Base-by-base conservation (phyloP, 2,329 filamentous ascomycete species). In the Capronia americana region DNA sequence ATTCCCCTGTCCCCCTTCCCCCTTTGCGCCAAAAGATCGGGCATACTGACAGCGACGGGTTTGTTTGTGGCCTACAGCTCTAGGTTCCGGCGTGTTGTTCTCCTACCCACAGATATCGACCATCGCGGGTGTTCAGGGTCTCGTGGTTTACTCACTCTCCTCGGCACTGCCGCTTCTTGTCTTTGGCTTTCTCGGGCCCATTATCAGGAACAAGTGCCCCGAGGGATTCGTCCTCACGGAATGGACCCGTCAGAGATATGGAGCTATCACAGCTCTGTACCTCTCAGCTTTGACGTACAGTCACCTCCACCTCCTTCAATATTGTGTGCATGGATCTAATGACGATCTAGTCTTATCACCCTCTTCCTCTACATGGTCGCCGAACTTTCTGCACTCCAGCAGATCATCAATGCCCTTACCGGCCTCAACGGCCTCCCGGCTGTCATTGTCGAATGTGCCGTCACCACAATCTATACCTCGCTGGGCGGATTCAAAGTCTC, bases 361-460 rank as follows among this genome's bases (percentile, higher is more conserved):
- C 84, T 95, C 73, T 95, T 94, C 77, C 78, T 95, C 59, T 95
- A 94, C 83, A 94, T 95, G 91, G 88, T 94, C 28, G 87, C 91
- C 23, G 92, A 95, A 80, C 84, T 95, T 51, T 93, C 91, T 8
- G 90, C 91, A 12, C 82, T 95, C 30, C 90, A 92, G 59, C 91
- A 94, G 77, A 92, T 94, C 46, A 84, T 94, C 73, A 89, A 80
- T 66, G 85, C 89, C 8, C 79, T 95, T 72, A 93, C 92, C 0
- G 91, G 90, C 1, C 82, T 95, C 46, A 84, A 93, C 70, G 88
- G 88, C 0, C 82, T 95, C 11, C 90, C 91, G 0, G 86, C 90
- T 20, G 85, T 95, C 67, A 92, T 95, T 71, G 90, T 94, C 0
- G 85, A 95, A 75, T 92, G 90, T 71, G 82, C 86, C 44, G 83